Evolutionary conservation across 2,329 filamentous ascomycete species (phyloP).

Genomic region (Stagonosporopsis chrysanthemi): DNA sequence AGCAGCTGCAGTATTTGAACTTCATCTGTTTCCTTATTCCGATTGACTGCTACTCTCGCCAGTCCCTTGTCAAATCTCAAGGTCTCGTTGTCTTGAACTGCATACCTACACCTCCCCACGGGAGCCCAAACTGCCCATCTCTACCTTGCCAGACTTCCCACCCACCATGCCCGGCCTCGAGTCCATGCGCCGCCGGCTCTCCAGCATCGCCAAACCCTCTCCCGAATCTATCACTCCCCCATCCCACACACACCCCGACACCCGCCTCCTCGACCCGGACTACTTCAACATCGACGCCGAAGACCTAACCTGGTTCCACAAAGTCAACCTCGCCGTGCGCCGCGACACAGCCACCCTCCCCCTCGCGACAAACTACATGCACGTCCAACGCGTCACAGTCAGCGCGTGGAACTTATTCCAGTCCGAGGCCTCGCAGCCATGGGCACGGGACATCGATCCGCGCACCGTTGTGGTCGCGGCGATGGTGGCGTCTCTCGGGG

Average conservation of each 20-base stretch:
- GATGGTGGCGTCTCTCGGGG: slow-evolving; percentile 75
- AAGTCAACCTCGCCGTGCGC: slow-evolving; percentile 41
- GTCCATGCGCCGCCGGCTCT: slow-evolving; percentile 22
- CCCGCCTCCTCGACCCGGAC: slow-evolving; percentile 22
- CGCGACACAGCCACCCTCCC: slow-evolving; percentile 73
- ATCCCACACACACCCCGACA: slow-evolving; percentile 1
- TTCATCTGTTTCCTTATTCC: not conserved
- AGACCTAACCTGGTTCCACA: slow-evolving; percentile 24
- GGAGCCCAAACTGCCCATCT: not conserved
- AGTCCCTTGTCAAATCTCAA: not conserved
- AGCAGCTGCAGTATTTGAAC: not conserved
- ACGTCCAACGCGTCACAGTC: slow-evolving; percentile 77
- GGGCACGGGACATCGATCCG: slow-evolving; percentile 53
- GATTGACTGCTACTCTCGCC: not conserved
- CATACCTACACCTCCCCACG: not conserved
- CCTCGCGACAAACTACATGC: slow-evolving; percentile 82
- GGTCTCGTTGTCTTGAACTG: not conserved
- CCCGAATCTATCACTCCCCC: slow-evolving; percentile 1
- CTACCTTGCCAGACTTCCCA: too few species aligned
- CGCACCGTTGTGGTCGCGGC: slow-evolving; percentile 71
- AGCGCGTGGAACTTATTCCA: slow-evolving; percentile 71
- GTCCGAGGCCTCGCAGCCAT: slow-evolving; percentile 50
- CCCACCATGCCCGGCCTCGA: slow-evolving; percentile 17
- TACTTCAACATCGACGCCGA: slow-evolving; percentile 20
- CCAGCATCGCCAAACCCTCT: slow-evolving; percentile 12